Percentiles rank a stretch among this genome's conserved stretches.
phyloP scores from a whole-genome alignment of 495 filamentous ascomycete species.

The Pseudotulostoma volvatum region DNA sequence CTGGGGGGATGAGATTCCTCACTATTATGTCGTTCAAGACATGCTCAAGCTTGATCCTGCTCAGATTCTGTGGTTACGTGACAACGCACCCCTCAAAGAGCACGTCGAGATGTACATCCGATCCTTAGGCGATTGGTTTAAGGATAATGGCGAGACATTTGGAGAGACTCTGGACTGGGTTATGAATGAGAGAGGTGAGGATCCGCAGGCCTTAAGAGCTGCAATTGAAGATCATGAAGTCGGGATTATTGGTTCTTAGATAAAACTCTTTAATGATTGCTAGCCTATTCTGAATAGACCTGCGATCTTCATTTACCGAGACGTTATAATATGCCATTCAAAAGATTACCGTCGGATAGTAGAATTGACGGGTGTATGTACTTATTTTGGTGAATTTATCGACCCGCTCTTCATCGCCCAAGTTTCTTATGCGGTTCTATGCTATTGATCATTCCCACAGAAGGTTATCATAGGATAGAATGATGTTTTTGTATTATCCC shows the following conservation, averaged over 20 bases:
- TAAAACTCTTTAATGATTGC: too few relatives aligned
- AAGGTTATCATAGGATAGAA: too few relatives aligned
- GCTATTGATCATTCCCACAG: too few relatives aligned
- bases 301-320: too few relatives aligned
- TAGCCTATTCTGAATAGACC: too few relatives aligned
- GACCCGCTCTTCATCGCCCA: too few relatives aligned
- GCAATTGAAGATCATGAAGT: conserved; percentile 16
- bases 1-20: conserved; percentile 46
- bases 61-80: conserved; percentile 39
- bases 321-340: too few relatives aligned
- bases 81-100: conserved; percentile 34
- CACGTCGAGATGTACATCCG: conserved; percentile 37
- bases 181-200: conserved; percentile 26
- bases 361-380: too few relatives aligned
- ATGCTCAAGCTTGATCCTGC: conserved; percentile 49
- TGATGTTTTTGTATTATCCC: too few relatives aligned
- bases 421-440: too few relatives aligned
- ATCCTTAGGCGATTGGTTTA: conserved; percentile 42
- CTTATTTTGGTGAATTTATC: too few relatives aligned
- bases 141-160: conserved; percentile 47
- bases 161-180: conserved; percentile 31
- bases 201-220: conserved; percentile 15
- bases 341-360: too few relatives aligned
- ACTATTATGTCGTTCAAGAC: conserved; percentile 49
- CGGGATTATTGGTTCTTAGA: conserved; percentile 11